phyloP scores from a whole-genome alignment of 2,329 filamentous ascomycete genomes.

The Claviceps digitariae region DNA sequence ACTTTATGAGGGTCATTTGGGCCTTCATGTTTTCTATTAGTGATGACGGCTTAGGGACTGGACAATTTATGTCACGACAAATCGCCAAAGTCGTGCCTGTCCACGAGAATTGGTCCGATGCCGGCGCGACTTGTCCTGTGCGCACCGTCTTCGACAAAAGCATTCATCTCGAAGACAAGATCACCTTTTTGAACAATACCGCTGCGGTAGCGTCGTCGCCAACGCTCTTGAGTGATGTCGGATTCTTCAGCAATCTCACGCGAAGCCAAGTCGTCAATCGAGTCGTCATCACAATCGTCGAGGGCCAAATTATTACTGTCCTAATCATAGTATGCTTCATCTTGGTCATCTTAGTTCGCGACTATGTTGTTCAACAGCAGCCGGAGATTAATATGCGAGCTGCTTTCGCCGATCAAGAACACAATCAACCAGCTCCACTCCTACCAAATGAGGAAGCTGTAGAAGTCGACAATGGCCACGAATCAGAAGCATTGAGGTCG shows the following conservation, averaged over 20 bases:
- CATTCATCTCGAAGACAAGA: constrained; percentile 5
- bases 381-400: constrained; percentile 76
- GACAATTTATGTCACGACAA: constrained; percentile 10
- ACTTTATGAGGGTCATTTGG: constrained; percentile 85
- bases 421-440: constrained; percentile 11
- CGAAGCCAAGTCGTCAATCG: constrained; percentile 61
- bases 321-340: constrained; percentile 90
- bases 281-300: constrained; percentile 66
- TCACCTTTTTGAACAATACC: constrained; percentile 7
- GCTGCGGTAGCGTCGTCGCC: constrained; percentile 11
- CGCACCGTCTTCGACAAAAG: constrained; percentile 7
- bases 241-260: constrained; percentile 48
- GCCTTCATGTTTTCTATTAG: constrained; percentile 89
- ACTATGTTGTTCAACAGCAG: constrained; percentile 98
- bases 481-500: constrained; percentile 17
- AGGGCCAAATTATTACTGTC: constrained; percentile 88
- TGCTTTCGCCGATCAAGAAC: constrained; percentile 37
- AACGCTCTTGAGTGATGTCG: constrained; percentile 42
- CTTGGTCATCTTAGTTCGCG: constrained; percentile 86
- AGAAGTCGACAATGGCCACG: constrained; percentile 8
- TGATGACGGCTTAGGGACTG: constrained; percentile 50
- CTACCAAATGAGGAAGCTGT: constrained; percentile 9
- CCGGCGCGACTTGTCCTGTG: not conserved
- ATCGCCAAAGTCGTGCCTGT: not conserved
- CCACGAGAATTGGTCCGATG: not conserved